phyloP scores from a whole-genome alignment of 2,329 filamentous ascomycete genomes.

The Albifimbria verrucaria region DNA sequence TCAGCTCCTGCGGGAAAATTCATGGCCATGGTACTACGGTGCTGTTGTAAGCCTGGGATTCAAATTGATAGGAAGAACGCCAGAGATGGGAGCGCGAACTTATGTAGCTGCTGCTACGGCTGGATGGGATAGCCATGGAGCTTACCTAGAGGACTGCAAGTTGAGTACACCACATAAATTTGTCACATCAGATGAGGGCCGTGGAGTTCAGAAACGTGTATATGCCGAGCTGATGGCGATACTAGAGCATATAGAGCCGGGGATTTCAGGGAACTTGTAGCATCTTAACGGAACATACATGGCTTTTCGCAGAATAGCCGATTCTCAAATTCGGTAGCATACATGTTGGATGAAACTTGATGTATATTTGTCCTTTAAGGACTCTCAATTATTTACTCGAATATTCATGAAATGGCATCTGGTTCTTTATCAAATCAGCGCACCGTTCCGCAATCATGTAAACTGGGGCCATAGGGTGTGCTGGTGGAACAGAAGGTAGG shows the following conservation, averaged over 20 bases:
- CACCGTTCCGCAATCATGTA: not conserved
- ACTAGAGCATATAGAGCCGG: not conserved
- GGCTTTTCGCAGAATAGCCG: too few relatives aligned
- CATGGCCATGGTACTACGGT: not conserved
- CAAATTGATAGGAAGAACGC: not conserved
- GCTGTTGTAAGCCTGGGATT: not conserved
- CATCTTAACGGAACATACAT: too few relatives aligned
- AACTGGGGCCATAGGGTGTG: not conserved
- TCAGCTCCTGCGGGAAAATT: not conserved
- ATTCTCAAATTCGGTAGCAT: too few relatives aligned
- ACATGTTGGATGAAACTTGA: too few relatives aligned
- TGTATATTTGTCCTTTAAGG: too few relatives aligned
- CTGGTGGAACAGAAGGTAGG: not conserved
- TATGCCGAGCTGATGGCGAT: not conserved
- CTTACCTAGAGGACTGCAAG: not conserved
- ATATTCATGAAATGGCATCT: too few relatives aligned
- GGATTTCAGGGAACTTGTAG: not conserved
- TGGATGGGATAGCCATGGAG: not conserved
- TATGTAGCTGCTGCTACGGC: not conserved
- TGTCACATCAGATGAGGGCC: not conserved
- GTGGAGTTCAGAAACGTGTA: not conserved
- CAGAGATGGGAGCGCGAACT: not conserved
- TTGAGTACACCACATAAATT: not conserved
- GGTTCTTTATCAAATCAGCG: not conserved
- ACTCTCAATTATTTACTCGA: too few relatives aligned